Conservation (phyloP, 2,329 filamentous ascomycete genomes). For the Fusarium virguliforme region DNA sequence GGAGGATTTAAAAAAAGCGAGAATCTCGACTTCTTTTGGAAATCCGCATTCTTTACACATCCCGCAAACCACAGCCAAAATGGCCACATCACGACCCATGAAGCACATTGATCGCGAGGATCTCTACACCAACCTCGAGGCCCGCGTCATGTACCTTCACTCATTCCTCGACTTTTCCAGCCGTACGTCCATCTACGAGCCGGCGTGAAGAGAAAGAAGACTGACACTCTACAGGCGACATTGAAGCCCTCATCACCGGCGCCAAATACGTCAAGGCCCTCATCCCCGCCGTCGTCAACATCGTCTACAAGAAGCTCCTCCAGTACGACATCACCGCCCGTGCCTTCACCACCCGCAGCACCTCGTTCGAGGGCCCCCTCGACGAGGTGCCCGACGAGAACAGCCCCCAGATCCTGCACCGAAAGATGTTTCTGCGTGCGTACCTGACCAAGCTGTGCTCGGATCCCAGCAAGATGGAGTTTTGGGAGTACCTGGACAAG, state of each 20-base stretch:
- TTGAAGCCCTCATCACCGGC: conserved; percentile 78
- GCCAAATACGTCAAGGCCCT: conserved; percentile 86
- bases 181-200: conserved; percentile 64
- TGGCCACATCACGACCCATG: conserved; percentile 55
- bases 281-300: conserved; percentile 86
- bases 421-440: conserved; percentile 84
- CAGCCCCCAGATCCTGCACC: conserved; percentile 81
- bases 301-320: conserved; percentile 86
- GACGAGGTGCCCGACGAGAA: conserved; percentile 76
- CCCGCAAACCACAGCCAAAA: conserved; percentile 38
- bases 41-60: neutral
- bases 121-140: conserved; percentile 79
- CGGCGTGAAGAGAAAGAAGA: neutral
- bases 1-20: conserved; percentile 7
- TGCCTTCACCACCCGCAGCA: conserved; percentile 77
- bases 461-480: conserved; percentile 81
- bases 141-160: conserved; percentile 80
- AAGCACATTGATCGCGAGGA: conserved; percentile 80
- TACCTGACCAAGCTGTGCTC: conserved; percentile 83
- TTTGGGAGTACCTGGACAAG: conserved; percentile 89
- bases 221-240: conserved; percentile 70
- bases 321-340: conserved; percentile 87
- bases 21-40: neutral
- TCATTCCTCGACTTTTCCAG: conserved; percentile 83
- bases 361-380: conserved; percentile 77